A percentile compares a stretch with the other conserved stretches of the same genome.
These are phyloP conservation scores for Globisporangium okanoganense DNA, from an alignment of 352 stramenopile genomes.

Conservation along the genomic window DNA sequence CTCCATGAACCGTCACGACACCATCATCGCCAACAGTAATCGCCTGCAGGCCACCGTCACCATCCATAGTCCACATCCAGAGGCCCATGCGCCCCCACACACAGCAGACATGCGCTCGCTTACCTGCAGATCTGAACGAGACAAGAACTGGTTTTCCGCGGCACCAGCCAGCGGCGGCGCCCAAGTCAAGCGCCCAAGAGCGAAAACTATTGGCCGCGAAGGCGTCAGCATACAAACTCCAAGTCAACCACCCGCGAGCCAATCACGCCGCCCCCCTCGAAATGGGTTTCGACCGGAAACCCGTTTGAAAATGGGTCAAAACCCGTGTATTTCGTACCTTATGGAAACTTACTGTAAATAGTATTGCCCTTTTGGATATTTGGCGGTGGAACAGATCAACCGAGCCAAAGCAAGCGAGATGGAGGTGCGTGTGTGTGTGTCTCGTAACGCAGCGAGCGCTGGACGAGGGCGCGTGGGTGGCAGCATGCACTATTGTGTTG, in stretches of 20 bases:
- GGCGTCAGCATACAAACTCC: constrained; percentile 64
- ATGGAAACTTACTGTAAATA: background rate
- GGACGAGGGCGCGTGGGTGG: no score
- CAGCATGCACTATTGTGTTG: background rate
- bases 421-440: constrained; percentile 16
- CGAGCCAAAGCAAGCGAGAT: constrained; percentile 7
- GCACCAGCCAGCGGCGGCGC: constrained; percentile 2
- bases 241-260: constrained; percentile 31
- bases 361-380: background rate
- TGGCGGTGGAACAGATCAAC: background rate
- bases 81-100: background rate
- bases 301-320: background rate
- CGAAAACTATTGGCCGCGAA: constrained; percentile 82
- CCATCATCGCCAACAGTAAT: background rate
- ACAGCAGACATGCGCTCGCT: constrained; percentile 15
- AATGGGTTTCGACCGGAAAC: background rate
- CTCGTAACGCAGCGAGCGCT: background rate
- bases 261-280: constrained; percentile 23
- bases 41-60: background rate
- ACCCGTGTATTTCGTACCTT: constrained; percentile 4
- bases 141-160: constrained; percentile 64
- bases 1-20: background rate
- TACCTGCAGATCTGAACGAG: constrained; percentile 78
- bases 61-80: background rate
- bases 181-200: constrained; percentile 17